Percentiles rank a stretch among this genome's conserved stretches.
phyloP scores from a whole-genome alignment of 495 filamentous ascomycete species.

The Hypoxylon perforatum region DNA sequence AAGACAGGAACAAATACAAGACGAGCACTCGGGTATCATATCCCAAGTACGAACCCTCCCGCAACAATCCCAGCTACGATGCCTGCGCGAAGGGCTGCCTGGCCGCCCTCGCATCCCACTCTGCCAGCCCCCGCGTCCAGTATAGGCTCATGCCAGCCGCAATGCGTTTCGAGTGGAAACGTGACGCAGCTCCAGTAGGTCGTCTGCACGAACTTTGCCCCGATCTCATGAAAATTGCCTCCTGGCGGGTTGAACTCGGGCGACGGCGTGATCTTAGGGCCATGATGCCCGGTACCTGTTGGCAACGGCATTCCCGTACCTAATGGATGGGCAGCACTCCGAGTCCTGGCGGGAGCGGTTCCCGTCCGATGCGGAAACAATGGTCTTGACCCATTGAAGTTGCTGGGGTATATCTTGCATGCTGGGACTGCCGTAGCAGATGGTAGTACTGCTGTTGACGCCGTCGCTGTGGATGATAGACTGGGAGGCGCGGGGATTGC shows the following conservation, averaged over 20 bases:
- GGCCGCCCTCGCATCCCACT: conserved; percentile 17
- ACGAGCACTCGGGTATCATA: conserved; percentile 8
- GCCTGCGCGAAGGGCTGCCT: conserved; percentile 20
- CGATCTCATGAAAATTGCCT: conserved; percentile 37
- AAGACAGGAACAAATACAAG: background rate
- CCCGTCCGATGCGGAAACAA: background rate
- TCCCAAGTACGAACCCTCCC: conserved; percentile 32
- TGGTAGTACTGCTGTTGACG: background rate
- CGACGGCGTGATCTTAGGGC: conserved; percentile 33
- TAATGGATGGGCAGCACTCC: conserved; percentile 11
- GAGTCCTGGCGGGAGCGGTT: background rate
- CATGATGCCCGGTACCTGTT: background rate
- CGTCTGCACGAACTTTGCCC: conserved; percentile 48
- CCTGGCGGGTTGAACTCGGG: conserved; percentile 22
- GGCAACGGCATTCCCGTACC: background rate
- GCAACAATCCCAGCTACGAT: conserved; percentile 34
- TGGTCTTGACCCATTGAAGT: background rate
- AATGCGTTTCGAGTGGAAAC: conserved; percentile 47
- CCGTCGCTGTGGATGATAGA: conserved; percentile 12
- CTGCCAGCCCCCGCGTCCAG: conserved; percentile 43
- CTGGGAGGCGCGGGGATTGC: conserved; percentile 6
- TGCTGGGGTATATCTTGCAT: background rate
- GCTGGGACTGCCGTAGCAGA: conserved; percentile 11
- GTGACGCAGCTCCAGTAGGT: conserved; percentile 57
- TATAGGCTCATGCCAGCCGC: conserved; percentile 59